Evolutionary conservation across 192 early-diverging fungal species (phyloP).

Genomic region (Coemansia sp.): DNA sequence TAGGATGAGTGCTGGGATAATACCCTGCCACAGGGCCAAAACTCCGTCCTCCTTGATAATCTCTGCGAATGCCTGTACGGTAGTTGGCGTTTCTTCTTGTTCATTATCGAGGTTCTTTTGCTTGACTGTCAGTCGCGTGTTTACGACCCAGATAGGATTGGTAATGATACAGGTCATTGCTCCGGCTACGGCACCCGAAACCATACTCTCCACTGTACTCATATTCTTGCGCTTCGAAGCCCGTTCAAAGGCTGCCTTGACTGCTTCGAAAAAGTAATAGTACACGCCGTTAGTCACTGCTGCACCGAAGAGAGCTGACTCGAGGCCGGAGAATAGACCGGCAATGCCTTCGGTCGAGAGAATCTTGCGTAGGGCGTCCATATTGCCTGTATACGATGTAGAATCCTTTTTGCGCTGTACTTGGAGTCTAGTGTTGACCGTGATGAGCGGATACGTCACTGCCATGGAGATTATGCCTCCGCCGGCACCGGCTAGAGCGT

Average conservation of each 20-base stretch:
- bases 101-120: slow-evolving; percentile 61
- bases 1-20: slow-evolving; percentile 93
- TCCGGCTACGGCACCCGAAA: slow-evolving; percentile 87
- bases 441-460: slow-evolving; percentile 89
- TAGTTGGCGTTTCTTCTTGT: slow-evolving; percentile 34
- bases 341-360: slow-evolving; percentile 83
- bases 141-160: slow-evolving; percentile 99
- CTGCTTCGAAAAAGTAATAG: slow-evolving; percentile 88
- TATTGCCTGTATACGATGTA: slow-evolving; percentile 62
- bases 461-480: slow-evolving; percentile 92
- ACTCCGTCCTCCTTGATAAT: slow-evolving; percentile 91
- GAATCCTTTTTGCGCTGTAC: slow-evolving; percentile 71
- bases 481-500: slow-evolving; percentile 81
- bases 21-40: slow-evolving; percentile 87
- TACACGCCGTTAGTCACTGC: slow-evolving; percentile 93
- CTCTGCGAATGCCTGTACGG: slow-evolving; percentile 61
- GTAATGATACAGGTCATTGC: slow-evolving; percentile 84
- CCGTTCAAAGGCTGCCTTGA: slow-evolving; percentile 83
- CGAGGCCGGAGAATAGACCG: slow-evolving; percentile 93
- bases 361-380: slow-evolving; percentile 87
- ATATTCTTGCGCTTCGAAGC: slow-evolving; percentile 66
- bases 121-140: slow-evolving; percentile 89
- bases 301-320: slow-evolving; percentile 95
- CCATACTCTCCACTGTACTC: slow-evolving; percentile 89
- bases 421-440: slow-evolving; percentile 79